These are phyloP conservation scores for Cyclocybe cylindracea DNA, from an alignment of 768 basidiomycete genomes.

Conservation along the genomic window DNA sequence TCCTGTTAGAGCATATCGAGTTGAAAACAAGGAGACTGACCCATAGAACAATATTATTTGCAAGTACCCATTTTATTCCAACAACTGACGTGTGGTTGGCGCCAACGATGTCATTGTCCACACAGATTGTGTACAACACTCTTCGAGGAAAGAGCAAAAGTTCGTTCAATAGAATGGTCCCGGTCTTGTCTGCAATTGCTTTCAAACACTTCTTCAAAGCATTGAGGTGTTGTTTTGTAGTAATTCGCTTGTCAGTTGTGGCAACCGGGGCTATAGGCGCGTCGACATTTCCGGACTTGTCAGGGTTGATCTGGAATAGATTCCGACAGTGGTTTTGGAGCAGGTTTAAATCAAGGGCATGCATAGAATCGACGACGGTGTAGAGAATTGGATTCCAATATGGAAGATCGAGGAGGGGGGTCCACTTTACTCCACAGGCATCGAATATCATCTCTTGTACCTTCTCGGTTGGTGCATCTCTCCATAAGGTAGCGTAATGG, in stretches of 20 bases:
- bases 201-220: too few relatives aligned
- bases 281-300: conserved; percentile 18
- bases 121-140: too few relatives aligned
- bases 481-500: conserved; percentile 20
- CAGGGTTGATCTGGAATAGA: conserved; percentile 22
- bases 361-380: conserved; percentile 17
- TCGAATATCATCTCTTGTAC: conserved; percentile 16
- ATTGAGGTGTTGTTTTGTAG: too few relatives aligned
- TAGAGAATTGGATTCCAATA: conserved; percentile 13
- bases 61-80: too few relatives aligned
- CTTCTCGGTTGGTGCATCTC: conserved; percentile 11
- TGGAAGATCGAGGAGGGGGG: conserved; percentile 21
- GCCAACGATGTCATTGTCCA: too few relatives aligned
- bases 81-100: too few relatives aligned
- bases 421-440: conserved; percentile 26
- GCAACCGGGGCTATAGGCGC: background rate
- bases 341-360: conserved; percentile 14
- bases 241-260: background rate
- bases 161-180: too few relatives aligned
- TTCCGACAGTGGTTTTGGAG: conserved; percentile 13
- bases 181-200: too few relatives aligned
- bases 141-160: too few relatives aligned
- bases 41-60: too few relatives aligned
- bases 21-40: too few relatives aligned
- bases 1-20: too few relatives aligned